Evolutionary conservation across 371 early-diverging fungal genomes (phyloP), one percentile per base, ranked within the genome.

Genomic region (Syncephalis fuscata): DNA sequence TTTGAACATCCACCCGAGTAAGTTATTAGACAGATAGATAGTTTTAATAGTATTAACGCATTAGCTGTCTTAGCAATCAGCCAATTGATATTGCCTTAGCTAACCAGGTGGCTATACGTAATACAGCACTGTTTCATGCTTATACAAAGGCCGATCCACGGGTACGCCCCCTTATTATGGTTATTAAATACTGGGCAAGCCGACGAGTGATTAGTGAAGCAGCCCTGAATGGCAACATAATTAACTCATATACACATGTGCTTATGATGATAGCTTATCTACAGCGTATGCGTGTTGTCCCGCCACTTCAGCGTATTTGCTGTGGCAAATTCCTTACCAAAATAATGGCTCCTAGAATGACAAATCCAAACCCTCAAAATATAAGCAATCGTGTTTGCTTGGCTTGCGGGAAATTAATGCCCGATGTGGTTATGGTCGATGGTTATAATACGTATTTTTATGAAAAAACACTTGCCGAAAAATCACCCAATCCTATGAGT

Each of bases 281-380:
- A 16, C 37, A 7, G 14, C 19, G 7, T 45, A 10, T 38, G 39
- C 21, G 44, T 23, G n/a, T 44, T 32, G 23, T 89, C 90, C 42
- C 92, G 92, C 15, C 91, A 92, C 0, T 59, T 92, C 37, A 85
- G 86, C 32, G 82, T 85, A 4, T 92, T 91, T 61, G 80, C 91
- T 17, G 88, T 89, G 91, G 85, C 82, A 17, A 84, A 82, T 56
- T 81, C 90, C 53, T 82, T 14, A 59, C 61, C 21, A 78, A 74
- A 1, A 87, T 73, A 60, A 85, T 88, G 0, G 36, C 53, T 5
- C 7, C 4, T 32, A 11, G 11, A 7, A 32, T 32, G 32, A n/a
- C n/a, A n/a, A n/a, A n/a, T n/a, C n/a, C n/a, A n/a, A n/a, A n/a
- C n/a, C n/a, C n/a, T n/a, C n/a, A n/a, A n/a, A n/a, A n/a, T n/a